A percentile compares a stretch with the other conserved stretches of the same genome.
phyloP scores from a whole-genome alignment of 768 basidiomycete genomes.

The Fomitopsis pulvina region DNA sequence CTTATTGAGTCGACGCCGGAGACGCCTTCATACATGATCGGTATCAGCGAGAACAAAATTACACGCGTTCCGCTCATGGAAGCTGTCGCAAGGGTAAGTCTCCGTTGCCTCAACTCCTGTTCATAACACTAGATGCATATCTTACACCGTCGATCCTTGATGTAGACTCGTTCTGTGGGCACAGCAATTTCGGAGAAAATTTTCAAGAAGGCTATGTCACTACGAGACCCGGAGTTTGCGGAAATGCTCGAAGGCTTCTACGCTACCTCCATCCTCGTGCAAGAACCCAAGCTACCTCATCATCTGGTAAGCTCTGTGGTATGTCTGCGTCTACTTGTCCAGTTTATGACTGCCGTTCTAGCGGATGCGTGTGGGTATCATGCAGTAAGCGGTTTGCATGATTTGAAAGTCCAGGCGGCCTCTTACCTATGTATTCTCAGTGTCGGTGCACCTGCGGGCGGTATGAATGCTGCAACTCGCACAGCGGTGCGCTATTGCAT shows the following conservation, averaged over 20 bases:
- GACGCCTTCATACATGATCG: conserved; percentile 97
- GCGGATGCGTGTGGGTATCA: conserved; percentile 75
- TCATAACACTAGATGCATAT: conserved; percentile 3
- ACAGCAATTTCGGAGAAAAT: conserved; percentile 76
- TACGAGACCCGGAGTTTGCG: conserved; percentile 87
- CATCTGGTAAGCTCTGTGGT: conserved; percentile 20
- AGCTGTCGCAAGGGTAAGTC: conserved; percentile 76
- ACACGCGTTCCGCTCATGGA: conserved; percentile 87
- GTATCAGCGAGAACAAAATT: conserved; percentile 92
- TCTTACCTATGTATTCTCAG: conserved; percentile 35
- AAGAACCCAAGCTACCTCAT: conserved; percentile 23
- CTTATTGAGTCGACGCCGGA: conserved; percentile 80
- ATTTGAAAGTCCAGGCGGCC: too few relatives aligned
- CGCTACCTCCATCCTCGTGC: conserved; percentile 58
- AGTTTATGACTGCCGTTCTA: conserved; percentile 19
- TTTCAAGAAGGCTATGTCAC: conserved; percentile 80
- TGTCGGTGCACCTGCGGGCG: conserved; percentile 95
- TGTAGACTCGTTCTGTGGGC: conserved; percentile 80
- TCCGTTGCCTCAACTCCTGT: background rate
- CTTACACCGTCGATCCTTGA: background rate
- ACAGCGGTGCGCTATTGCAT: conserved; percentile 92
- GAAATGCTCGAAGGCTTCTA: conserved; percentile 86
- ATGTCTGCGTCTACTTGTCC: background rate
- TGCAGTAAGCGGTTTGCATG: conserved; percentile 57
- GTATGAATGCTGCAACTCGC: conserved; percentile 97